Evolutionary conservation across 78 protist species (phyloP), one percentile per base, ranked within the genome.

Genomic region (Dictyostelium brefeldianum): DNA sequence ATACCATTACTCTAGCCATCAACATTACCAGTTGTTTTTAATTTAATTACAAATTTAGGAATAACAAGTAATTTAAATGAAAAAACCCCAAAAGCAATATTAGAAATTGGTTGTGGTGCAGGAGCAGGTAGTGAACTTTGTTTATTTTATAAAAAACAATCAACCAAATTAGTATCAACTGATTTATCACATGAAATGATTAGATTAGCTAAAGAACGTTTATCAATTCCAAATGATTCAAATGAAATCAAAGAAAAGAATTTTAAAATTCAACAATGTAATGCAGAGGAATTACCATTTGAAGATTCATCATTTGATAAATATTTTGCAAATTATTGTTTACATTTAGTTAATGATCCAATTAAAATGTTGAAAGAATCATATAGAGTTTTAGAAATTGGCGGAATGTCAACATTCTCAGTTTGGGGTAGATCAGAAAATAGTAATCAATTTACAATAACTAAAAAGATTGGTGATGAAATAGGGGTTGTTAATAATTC

Each of bases 391-490:
- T 64, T 90, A 22, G 90, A 90, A n/a, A n/a, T 0, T 12, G 95
- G 87, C 31, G 95, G 95, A 41, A 51, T 90, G 9, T 87, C 89
- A 9, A 47, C 81, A 20, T 90, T 78, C 25, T 69, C 89, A 43
- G 95, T 90, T 0, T 90, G 87, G 89, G 95, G 95, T 29, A n/a
- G 95, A 53, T 54, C 83, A 29, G 77, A 90, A 31, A 82, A 82
- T 69, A 48, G 71, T 57, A 74, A 59, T 14, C 71, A 78, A 50
- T 90, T 90, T 25, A 79, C 95, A 3, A 81, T 90, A 43, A 27
- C 56, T 15, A 62, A 50, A 8, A 59, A 22, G 7, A n/a, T 73
- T 9, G 84, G 78, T 0, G 78, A 73, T 20, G 15, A 48, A 17
- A 10, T 90, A 10, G 87, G 74, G 6, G 9, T 90, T 17, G 31